Percentiles rank a stretch among this genome's conserved stretches.
These are phyloP conservation scores for Nigrospora osmanthi DNA, from an alignment of 2,329 filamentous ascomycete genomes.

Conservation along the genomic window DNA sequence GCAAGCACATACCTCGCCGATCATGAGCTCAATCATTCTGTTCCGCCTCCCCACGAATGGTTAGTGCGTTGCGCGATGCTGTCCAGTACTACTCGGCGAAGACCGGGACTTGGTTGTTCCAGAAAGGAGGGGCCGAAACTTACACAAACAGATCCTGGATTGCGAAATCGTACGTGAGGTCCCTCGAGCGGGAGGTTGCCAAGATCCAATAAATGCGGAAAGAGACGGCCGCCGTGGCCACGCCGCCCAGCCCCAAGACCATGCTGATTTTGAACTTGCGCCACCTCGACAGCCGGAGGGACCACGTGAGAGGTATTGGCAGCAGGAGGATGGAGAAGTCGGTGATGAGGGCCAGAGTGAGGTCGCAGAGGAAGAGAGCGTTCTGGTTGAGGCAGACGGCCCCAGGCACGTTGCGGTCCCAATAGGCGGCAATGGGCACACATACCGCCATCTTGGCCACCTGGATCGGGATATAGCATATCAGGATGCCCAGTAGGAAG, in stretches of 20 bases:
- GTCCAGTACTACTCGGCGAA: too few relatives aligned
- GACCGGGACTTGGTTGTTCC: neutral
- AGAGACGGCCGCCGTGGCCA: constrained; percentile 18
- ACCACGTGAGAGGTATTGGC: constrained; percentile 23
- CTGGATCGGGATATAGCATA: constrained; percentile 9
- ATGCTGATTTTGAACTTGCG: constrained; percentile 23
- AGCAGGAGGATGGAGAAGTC: constrained; percentile 24
- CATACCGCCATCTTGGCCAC: too few relatives aligned
- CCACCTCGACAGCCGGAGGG: constrained; percentile 13
- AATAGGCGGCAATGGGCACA: too few relatives aligned
- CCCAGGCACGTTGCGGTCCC: neutral
- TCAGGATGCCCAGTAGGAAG: constrained; percentile 16
- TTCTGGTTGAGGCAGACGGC: constrained; percentile 20
- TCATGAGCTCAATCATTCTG: constrained; percentile 13
- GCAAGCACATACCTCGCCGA: constrained; percentile 18
- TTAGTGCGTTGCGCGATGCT: too few relatives aligned
- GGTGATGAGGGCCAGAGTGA: constrained; percentile 21
- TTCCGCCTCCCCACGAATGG: neutral
- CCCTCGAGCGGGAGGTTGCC: constrained; percentile 11
- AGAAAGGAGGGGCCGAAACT: neutral
- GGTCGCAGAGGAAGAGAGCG: constrained; percentile 23
- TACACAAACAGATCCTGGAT: constrained; percentile 3
- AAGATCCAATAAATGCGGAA: constrained; percentile 16
- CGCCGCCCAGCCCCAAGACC: constrained; percentile 20
- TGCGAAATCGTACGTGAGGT: constrained; percentile 16